Percentiles rank a stretch among this genome's conserved stretches.
Conservation (phyloP, 2,329 filamentous ascomycete genomes). For the Lomentospora prolificans region DNA sequence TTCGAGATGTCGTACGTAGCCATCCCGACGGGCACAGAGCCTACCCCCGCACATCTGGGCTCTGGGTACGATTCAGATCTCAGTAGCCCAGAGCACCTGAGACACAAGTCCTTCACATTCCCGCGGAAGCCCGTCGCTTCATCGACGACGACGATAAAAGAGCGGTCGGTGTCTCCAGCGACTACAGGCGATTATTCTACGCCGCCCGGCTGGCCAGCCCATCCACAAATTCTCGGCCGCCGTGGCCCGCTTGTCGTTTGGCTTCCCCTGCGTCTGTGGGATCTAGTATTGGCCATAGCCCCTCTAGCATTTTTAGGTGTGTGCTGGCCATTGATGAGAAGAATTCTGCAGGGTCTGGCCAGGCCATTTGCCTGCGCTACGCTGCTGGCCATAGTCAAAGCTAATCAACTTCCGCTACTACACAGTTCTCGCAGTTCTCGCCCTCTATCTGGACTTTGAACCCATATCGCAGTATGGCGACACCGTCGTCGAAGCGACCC, state of each 20-base stretch:
- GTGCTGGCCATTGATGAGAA: too few species aligned
- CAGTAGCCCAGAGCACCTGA: not conserved
- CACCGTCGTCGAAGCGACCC: not conserved
- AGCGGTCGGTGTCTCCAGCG: not conserved
- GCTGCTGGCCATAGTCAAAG: too few species aligned
- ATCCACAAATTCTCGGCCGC: not conserved
- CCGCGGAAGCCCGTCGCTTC: not conserved
- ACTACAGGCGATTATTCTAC: not conserved
- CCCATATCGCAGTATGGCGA: not conserved
- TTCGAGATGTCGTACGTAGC: not conserved
- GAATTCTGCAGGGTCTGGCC: too few species aligned
- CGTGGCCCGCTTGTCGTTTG: not conserved
- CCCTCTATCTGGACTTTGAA: not conserved
- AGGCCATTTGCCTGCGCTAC: too few species aligned
- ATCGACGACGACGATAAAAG: not conserved
- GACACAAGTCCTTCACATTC: not conserved
- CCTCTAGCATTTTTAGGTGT: not conserved
- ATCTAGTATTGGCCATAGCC: not conserved
- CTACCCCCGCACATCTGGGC: too few species aligned
- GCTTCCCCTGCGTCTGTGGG: constrained; percentile 1
- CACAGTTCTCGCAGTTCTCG: not conserved
- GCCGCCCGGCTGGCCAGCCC: not conserved
- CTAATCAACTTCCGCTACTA: not conserved
- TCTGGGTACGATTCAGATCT: not conserved
- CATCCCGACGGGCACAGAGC: not conserved